Base-by-base conservation (phyloP, 2,329 filamentous ascomycete genomes). In the Neonectria coccinea region DNA sequence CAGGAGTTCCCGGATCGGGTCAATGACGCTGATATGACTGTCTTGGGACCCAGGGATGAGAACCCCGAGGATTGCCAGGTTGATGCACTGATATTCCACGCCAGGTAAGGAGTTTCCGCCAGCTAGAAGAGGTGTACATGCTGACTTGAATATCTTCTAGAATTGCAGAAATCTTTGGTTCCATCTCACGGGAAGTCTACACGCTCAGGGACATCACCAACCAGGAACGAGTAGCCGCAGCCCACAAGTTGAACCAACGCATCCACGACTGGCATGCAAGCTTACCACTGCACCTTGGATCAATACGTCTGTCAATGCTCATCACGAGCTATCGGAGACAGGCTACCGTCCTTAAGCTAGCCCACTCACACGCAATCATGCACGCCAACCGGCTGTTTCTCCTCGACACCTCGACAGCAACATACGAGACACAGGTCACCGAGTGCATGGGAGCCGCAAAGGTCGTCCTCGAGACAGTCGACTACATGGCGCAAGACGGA, bases 1-100 rank as follows among this genome's bases (percentile, higher is more conserved):
- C 88, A 90, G 62, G 82, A 84, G 2, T 80, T 87, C n/a, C 88
- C 88, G 0, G 81, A 82, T 16, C 69, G 79, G 1, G 80, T 88
- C 47, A 86, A 88, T 59, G 87, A 90, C 62, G 84, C 87, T 41
- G 82, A 88, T 31, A 83, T 90, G 76, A 80, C 83, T 1, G 69
- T 80, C 9, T 71, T 80, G 33, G 77, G 84, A 25, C 72, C 79
- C 8, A 65, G 69, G 2, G 62, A 76, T 2, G 6, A 79, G 4
- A 64, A 72, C 6, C 59, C 64, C 1, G 61, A 70, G 14, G 84
- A 87, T 12, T 86, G 85, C 31, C 81, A 85, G 56, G 82, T 87
- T n/a, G 81, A 84, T 59, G 82, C 78, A 41, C 75, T 80, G 42
- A 80, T 82, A 56, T 84, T 76, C 70, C 86, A 81, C 70, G 83